Percentiles rank a stretch among this genome's conserved stretches.
phyloP scores from a whole-genome alignment of 1,284 basidiomycete genomes.

The Marasmius sp. region DNA sequence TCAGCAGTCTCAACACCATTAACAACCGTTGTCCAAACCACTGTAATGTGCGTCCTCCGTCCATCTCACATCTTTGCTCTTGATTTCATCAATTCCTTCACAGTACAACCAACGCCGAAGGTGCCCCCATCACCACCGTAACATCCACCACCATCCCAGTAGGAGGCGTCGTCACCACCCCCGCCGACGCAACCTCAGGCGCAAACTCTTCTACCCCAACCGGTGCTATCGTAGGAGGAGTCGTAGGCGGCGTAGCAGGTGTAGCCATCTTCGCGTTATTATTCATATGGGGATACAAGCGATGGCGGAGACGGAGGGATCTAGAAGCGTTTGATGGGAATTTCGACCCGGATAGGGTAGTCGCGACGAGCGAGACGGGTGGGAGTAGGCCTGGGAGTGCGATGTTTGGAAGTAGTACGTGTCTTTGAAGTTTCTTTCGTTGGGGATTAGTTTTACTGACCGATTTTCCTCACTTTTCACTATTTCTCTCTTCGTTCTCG shows the following conservation, averaged over 20 bases:
- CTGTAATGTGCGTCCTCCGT: neutral
- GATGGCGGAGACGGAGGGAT: neutral
- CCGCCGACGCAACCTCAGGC: too few species aligned
- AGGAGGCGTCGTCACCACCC: neutral
- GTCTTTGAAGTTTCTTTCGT: neutral
- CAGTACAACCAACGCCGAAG: neutral
- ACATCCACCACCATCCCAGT: neutral
- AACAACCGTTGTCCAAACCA: neutral
- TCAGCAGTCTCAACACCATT: neutral
- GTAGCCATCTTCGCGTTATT: conserved; percentile 2
- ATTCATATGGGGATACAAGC: neutral
- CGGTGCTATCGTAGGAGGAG: neutral
- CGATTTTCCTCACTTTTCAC: too few species aligned
- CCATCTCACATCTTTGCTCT: too few species aligned
- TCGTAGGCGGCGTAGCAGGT: conserved; percentile 1
- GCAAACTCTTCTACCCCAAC: neutral
- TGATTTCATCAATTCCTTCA: too few species aligned
- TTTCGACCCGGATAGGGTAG: conserved; percentile 14
- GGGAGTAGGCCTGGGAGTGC: neutral
- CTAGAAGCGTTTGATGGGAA: conserved; percentile 14
- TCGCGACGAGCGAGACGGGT: neutral
- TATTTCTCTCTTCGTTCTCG: neutral
- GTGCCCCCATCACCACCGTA: neutral
- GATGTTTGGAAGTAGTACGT: neutral
- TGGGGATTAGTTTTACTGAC: too few species aligned